These are phyloP conservation scores for Microcyclosporella mali DNA, from an alignment of 2,329 filamentous ascomycete genomes.

Conservation along the genomic window DNA sequence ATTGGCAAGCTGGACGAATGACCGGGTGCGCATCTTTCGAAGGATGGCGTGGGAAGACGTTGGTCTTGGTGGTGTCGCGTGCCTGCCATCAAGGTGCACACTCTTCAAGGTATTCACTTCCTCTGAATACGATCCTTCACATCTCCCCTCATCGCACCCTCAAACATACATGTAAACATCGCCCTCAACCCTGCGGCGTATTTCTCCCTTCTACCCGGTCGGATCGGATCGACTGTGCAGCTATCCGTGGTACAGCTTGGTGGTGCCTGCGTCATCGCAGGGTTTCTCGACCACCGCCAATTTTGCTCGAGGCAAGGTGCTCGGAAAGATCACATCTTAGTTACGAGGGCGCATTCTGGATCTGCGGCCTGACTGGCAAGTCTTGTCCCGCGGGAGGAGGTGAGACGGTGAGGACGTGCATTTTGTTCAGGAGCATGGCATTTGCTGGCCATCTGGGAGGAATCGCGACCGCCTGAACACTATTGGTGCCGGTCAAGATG, in stretches of 20 bases:
- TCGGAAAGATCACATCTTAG: not conserved
- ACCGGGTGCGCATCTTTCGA: not conserved
- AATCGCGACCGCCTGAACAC: not conserved
- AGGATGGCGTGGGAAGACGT: not conserved
- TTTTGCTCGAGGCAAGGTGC: too few species aligned
- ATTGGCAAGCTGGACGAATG: not conserved
- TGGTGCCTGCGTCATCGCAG: not conserved
- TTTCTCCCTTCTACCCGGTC: not conserved
- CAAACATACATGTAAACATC: not conserved
- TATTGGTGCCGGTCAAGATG: not conserved
- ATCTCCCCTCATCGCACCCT: not conserved
- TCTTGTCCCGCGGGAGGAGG: not conserved
- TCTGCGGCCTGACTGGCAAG: not conserved
- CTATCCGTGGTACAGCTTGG: not conserved
- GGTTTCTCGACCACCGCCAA: too few species aligned
- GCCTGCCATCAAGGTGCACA: not conserved
- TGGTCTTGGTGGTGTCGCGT: not conserved
- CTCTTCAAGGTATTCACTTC: not conserved
- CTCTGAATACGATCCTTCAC: not conserved
- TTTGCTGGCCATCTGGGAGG: too few species aligned
- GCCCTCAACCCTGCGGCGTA: not conserved
- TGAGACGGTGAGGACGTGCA: not conserved
- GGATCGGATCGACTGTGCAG: not conserved
- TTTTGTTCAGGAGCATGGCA: too few species aligned
- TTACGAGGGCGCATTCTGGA: not conserved